Base-by-base conservation (phyloP, 2,329 filamentous ascomycete genomes). In the Mariannaea elegans region DNA sequence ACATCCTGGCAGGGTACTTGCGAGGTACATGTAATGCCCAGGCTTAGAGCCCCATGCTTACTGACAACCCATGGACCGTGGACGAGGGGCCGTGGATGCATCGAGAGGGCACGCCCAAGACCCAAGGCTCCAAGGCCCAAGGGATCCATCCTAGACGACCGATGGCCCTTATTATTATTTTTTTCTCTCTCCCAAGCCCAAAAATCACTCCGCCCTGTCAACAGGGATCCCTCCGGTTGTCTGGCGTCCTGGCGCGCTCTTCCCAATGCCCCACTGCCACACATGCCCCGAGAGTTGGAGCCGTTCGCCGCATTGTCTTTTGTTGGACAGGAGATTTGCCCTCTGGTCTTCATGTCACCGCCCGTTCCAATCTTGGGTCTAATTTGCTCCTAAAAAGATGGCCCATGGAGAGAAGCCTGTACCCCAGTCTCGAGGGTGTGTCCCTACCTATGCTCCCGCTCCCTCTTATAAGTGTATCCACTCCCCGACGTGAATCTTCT, bases 401-500 rank as follows among this genome's bases (percentile, higher is more conserved):
- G 66, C 62, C 61, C 39, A 64, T 62, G 65, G 59, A 64, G 61
- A 44, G 21, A 44, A 44, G 62, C 52, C 61, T 71, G 68, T 66
- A 67, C 68, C 68, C 68, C 68, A 71, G 66, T 65, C 62, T 53
- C 47, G 62, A 62, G 68, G 68, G 51, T 64, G 67, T 65, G 68
- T 57, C 54, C 56, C 59, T 69, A 64, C 56, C 59, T 69, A 62
- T 48, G 31, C 55, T 51, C 53, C 57, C 45, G 59, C 59, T 63
- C 64, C 65, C 56, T 71, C 65, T 69, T 73, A 75, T 75, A 74
- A 73, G 70, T 70, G 63, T 72, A 75, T 71, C 66, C 73, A 68
- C 68, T 71, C 69, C 72, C 73, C 66, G 65, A 68, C 64, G 65
- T 66, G 67, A 65, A 62, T 65, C 67, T 69, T 67, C 62, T 64